Percentiles rank a stretch among this genome's conserved stretches.
Evolutionary conservation across 1,284 basidiomycete species (phyloP).

Genomic region (Melanopsichium pennsylvanicum): DNA sequence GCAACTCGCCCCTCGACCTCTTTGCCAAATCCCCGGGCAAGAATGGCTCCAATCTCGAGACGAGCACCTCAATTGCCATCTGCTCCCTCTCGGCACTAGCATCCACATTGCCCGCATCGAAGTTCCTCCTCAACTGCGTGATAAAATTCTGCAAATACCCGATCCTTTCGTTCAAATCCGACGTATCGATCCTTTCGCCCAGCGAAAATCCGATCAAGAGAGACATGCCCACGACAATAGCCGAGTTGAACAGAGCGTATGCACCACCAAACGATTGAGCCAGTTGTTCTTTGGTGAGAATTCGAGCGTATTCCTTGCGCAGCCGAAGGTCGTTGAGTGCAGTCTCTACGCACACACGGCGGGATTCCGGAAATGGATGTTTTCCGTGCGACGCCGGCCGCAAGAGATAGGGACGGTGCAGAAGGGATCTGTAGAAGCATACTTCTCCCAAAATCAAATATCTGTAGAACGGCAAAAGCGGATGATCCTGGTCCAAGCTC

Average conservation of each 20-base stretch:
- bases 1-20: constrained; percentile 30
- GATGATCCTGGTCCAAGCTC: constrained; percentile 43
- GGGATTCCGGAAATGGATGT: constrained; percentile 41
- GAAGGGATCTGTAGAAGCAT: constrained; percentile 45
- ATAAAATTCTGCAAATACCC: constrained; percentile 47
- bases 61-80: constrained; percentile 46
- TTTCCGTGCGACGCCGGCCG: constrained; percentile 36
- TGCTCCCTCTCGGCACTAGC: constrained; percentile 42
- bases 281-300: constrained; percentile 34
- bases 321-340: constrained; percentile 45
- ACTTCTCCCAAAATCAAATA: constrained; percentile 43
- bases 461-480: constrained; percentile 41
- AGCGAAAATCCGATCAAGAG: constrained; percentile 37
- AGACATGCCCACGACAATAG: constrained; percentile 48
- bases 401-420: constrained; percentile 43
- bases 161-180: constrained; percentile 35
- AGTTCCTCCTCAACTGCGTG: constrained; percentile 33
- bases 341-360: constrained; percentile 38
- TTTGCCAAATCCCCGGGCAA: constrained; percentile 29
- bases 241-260: constrained; percentile 47
- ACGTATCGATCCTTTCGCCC: constrained; percentile 33
- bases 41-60: constrained; percentile 39
- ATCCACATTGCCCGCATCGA: constrained; percentile 47
- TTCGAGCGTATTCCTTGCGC: constrained; percentile 31
- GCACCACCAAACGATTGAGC: constrained; percentile 46